A percentile compares a stretch with the other conserved stretches of the same genome.
Evolutionary conservation across 2,329 filamentous ascomycete genomes (phyloP).

Genomic region (Akanthomyces uredinophilus): DNA sequence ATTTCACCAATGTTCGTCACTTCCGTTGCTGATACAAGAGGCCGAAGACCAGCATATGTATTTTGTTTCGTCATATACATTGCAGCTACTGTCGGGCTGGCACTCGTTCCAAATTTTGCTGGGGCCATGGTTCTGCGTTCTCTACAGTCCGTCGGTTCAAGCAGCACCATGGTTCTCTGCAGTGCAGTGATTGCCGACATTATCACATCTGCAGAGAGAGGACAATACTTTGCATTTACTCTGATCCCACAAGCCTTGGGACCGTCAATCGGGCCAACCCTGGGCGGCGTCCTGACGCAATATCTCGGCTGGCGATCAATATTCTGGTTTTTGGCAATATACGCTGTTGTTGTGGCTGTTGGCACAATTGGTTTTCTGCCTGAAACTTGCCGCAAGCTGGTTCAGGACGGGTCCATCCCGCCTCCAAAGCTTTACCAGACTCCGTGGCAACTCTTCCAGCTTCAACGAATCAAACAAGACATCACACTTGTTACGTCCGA

Average conservation of each 20-base stretch:
- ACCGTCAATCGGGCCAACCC: constrained; percentile 47
- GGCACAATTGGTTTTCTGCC: constrained; percentile 45
- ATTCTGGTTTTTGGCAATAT: constrained; percentile 57
- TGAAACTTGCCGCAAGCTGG: constrained; percentile 43
- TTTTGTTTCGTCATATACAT: constrained; percentile 49
- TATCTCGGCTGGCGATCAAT: constrained; percentile 54
- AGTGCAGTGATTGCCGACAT: constrained; percentile 59
- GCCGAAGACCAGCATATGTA: constrained; percentile 49
- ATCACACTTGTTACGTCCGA: not conserved
- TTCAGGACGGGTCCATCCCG: constrained; percentile 46
- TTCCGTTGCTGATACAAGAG: constrained; percentile 48
- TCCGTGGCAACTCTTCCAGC: constrained; percentile 26
- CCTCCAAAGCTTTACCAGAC: constrained; percentile 35
- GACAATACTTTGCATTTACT: constrained; percentile 52
- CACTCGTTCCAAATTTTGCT: constrained; percentile 42
- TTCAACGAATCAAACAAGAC: constrained; percentile 17
- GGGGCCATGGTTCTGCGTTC: constrained; percentile 49
- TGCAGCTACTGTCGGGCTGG: constrained; percentile 48
- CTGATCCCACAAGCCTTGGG: constrained; percentile 43
- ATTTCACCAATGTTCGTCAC: constrained; percentile 53
- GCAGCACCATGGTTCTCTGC: constrained; percentile 53
- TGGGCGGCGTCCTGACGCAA: constrained; percentile 53
- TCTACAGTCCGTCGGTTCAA: constrained; percentile 53
- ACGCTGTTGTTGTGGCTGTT: constrained; percentile 34
- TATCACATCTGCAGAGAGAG: constrained; percentile 56